Base-by-base conservation (phyloP, 495 filamentous ascomycete genomes). In the Astrothelium subdiscretum region DNA sequence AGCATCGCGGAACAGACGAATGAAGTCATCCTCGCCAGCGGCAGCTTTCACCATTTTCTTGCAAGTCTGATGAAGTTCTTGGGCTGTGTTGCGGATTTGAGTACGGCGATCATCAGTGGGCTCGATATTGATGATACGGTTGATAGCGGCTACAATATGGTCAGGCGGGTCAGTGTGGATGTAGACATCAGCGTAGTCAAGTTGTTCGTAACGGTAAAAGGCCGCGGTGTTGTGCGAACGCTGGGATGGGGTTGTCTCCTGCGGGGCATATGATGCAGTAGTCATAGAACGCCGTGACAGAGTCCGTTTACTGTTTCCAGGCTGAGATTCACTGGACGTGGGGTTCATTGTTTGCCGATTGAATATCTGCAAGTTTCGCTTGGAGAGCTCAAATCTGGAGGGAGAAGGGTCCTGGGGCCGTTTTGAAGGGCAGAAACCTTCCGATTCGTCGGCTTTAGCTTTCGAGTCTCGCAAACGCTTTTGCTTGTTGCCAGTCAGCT, bases 131-230 rank as follows among this genome's bases (percentile, higher is more conserved):
- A 54, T 10, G 11, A 54, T 54, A 29, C 24, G n/a, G 10, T 54
- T 29, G 48, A 29, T 59, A 59, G 62, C 57, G n/a, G 38, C 32
- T 59, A 27, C 15, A 35, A 59, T 59, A n/a, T 43, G 8, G 40
- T 63, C 35, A 26, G 62, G 57, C 20, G 54, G 62, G 22, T 59
- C 27, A 22, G 57, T 20, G 24, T 59, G 54, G 5, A 63, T 58
- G 31, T 58, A 20, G 31, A 63, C 58, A 4, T 63, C 24, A 29
- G 58, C 61, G 15, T 24, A 2, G 20, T 6, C 26, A 58, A 63
- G 51, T 40, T 58, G 29, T 29, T 8, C 29, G 24, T 26, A 15
- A 54, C 48, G 48, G 20, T 54, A 54, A 20, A 29, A 8, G 29
- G 48, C 48, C 11, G 20, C 15, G 24, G 48, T 26, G 24, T 1